These are phyloP conservation scores for Yamadazyma triangularis DNA, from an alignment of 1,139 yeast species.

Conservation along the genomic window DNA sequence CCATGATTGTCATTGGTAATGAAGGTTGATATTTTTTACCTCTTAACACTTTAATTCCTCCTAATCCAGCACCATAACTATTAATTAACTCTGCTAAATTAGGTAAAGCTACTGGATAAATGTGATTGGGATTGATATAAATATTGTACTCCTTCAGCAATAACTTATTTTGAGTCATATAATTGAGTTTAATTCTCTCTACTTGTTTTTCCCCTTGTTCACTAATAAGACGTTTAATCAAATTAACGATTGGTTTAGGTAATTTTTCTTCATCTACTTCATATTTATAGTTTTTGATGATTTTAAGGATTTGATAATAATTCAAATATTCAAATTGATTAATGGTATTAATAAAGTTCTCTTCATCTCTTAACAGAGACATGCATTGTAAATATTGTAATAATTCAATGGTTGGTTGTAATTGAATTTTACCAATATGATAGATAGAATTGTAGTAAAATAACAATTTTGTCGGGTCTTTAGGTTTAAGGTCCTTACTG, in stretches of 20 bases:
- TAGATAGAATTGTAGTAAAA: conserved; percentile 56
- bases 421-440: conserved; percentile 58
- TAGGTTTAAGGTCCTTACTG: conserved; percentile 13
- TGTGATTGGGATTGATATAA: conserved; percentile 45
- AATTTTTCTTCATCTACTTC: conserved; percentile 75
- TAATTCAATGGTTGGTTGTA: conserved; percentile 72
- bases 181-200: conserved; percentile 28
- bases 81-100: conserved; percentile 55
- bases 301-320: conserved; percentile 66
- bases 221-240: conserved; percentile 27
- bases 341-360: conserved; percentile 53
- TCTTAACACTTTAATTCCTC: conserved; percentile 43
- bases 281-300: conserved; percentile 72
- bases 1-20: conserved; percentile 55
- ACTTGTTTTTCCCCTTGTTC: conserved; percentile 40
- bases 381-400: conserved; percentile 90
- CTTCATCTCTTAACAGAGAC: conserved; percentile 55
- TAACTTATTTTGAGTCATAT: conserved; percentile 41
- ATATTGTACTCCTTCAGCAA: conserved; percentile 39
- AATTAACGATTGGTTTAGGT: conserved; percentile 41
- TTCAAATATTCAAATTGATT: conserved; percentile 57
- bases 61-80: conserved; percentile 59
- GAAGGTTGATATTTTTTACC: conserved; percentile 57
- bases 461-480: conserved; percentile 28
- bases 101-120: conserved; percentile 54